Evolutionary conservation across 2,329 filamentous ascomycete genomes (phyloP), one percentile per base, ranked within the genome.

Genomic region (Cryphonectria naterciae): DNA sequence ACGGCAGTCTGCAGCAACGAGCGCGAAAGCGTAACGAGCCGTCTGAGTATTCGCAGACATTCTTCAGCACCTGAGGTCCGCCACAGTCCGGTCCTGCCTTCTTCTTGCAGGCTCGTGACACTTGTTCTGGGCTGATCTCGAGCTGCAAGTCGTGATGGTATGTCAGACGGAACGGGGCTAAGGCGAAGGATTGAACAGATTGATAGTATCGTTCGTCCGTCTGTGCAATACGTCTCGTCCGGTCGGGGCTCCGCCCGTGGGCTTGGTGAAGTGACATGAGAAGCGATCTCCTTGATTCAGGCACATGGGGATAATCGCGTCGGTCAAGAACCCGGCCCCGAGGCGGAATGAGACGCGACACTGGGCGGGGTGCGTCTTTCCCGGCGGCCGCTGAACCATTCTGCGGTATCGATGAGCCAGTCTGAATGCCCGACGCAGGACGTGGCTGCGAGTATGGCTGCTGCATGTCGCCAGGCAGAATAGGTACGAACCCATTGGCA

Each of bases 21-120:
- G 97, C 76, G 22, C 94, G 91, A 76, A 91, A 91, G 49, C 89
- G 86, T 6, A 87, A 79, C 65, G 87, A 89, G 5, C 87, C 87
- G 71, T 88, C 82, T 25, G 79, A 80, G 68, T 84, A 84, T 52
- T 79, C 74, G 39, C 79, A 81, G 4, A 81, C 77, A 0, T 81
- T 75, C 81, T 83, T 37, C 15, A 63, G 8, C 13, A 2, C 22
- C 15, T 43, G 41, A 11, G 4, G 2, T 13, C 37, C 65, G 64
- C 22, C 22, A 77, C 58, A 78, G 73, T 2, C 81, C 78, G 52
- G 74, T 37, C 65, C 68, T 15, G 25, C 75, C 62, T 56, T 73
- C 54, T 81, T 77, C 19, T 73, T 75, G 5, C 83, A 78, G 8
- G 89, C 75, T 6, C 74, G 77, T 7, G 68, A 73, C 28, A 82